Conservation (phyloP, 306 rosid species). For the Sechiopsis laciniata region DNA sequence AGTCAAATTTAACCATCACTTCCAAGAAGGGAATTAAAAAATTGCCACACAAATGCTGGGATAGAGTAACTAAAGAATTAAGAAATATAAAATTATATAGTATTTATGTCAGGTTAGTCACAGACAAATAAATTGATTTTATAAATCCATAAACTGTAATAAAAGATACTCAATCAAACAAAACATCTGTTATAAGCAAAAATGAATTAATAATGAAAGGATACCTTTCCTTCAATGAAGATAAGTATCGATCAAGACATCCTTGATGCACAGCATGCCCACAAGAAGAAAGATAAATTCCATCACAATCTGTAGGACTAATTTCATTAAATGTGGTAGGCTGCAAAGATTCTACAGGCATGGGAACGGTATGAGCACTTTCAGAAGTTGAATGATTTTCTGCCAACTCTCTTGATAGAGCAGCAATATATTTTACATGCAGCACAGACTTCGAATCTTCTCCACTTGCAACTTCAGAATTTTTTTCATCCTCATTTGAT, state of each 20-base stretch:
- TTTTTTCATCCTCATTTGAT: constrained; percentile 28
- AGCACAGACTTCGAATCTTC: constrained; percentile 45
- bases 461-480: constrained; percentile 34
- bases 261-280: constrained; percentile 98
- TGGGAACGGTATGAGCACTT: constrained; percentile 34
- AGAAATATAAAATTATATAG: too few species aligned
- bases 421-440: constrained; percentile 64
- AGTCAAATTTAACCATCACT: not conserved
- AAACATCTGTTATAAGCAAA: constrained; percentile 10
- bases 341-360: constrained; percentile 42
- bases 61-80: too few species aligned
- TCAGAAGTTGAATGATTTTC: constrained; percentile 54
- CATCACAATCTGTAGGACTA: constrained; percentile 78
- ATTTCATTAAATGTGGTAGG: constrained; percentile 50
- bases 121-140: not conserved
- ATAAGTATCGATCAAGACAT: constrained; percentile 79
- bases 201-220: constrained; percentile 14
- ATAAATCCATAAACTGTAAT: not conserved
- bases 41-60: not conserved
- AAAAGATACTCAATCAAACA: constrained; percentile 12
- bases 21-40: not conserved
- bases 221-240: constrained; percentile 87
- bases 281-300: constrained; percentile 87
- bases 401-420: constrained; percentile 45
- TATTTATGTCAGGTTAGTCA: not conserved